Base-by-base conservation (phyloP, 106 monocot genomes). In the Dendrobium nobile region DNA sequence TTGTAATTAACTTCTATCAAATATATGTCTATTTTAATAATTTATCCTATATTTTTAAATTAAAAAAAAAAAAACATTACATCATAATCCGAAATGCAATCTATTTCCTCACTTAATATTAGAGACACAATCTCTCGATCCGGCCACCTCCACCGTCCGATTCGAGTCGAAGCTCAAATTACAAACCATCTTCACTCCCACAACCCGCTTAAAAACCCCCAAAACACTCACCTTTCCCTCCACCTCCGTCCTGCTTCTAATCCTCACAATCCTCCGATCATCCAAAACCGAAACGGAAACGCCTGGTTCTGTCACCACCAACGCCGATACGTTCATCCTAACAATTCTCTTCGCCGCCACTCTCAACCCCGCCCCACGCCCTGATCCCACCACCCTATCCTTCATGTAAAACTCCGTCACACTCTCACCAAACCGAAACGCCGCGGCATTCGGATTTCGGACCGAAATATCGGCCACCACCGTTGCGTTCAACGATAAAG, bases 371-470 rank as follows among this genome's bases (percentile, higher is more conserved):
- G 81, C 75, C 8, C 72, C 70, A 16, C 54, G 56, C 42, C 56
- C 81, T 42, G 78, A 54, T 4, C 81, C 81, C 31, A 85, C 78
- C 20, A 44, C 6, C 58, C 31, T n/a, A 0, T 40, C 81, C 41
- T 56, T 22, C n/a, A 74, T 73, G 59, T 56, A 72, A 59, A 85
- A 65, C 58, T 67, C 41, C 9, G 81, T 82, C 7, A 72, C 73
- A 67, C 78, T 82, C 42, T 54, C 77, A 17, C 56, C 48, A 42
- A 85, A 74, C 11, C 24, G 72, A 70, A 81, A 79, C 1, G 85
- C 77, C 1, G 73, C 85, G 24, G 40, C 73, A 78, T 85, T 85
- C 0, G 78, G 85, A 77, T 85, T 85, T 72, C 75, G 81, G 51
- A 85, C 56, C 6, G 81, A 85, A 58, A 85, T 27, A 61, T 85